Conservation (phyloP, 1,284 basidiomycete species). For the Phlebopus sp. region DNA sequence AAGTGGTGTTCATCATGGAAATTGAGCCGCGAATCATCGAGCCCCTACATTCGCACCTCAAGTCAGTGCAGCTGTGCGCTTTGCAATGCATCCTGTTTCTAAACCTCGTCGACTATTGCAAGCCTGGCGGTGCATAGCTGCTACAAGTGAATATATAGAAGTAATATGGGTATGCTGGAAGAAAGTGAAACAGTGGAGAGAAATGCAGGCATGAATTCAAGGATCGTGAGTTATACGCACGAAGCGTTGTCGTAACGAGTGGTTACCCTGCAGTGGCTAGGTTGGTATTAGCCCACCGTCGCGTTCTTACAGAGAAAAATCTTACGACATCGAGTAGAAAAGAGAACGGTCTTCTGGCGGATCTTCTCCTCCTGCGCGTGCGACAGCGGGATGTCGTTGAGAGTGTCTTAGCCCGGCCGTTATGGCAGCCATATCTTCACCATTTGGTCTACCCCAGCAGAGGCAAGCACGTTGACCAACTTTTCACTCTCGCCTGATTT, state of each 20-base stretch:
- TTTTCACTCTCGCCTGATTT: slow-evolving; percentile 46
- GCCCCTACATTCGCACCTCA: too few species aligned
- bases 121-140: slow-evolving; percentile 1
- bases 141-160: slow-evolving; percentile 25
- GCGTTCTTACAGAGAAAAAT: neutral
- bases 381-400: slow-evolving; percentile 5
- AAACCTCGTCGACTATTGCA: slow-evolving; percentile 7
- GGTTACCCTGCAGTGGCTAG: slow-evolving; percentile 10
- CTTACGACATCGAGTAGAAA: slow-evolving; percentile 16
- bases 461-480: slow-evolving; percentile 77
- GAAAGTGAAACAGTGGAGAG: slow-evolving; percentile 16
- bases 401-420: slow-evolving; percentile 12
- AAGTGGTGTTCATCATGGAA: too few species aligned
- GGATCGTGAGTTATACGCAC: slow-evolving; percentile 29
- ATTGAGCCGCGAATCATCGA: too few species aligned
- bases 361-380: slow-evolving; percentile 6
- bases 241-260: slow-evolving; percentile 28
- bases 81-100: neutral
- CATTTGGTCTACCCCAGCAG: slow-evolving; percentile 76
- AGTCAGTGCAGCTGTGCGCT: too few species aligned
- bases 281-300: slow-evolving; percentile 11
- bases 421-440: slow-evolving; percentile 62
- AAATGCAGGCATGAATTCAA: slow-evolving; percentile 17
- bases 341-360: slow-evolving; percentile 1
- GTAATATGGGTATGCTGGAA: slow-evolving; percentile 35